Evolutionary conservation across 2,329 filamentous ascomycete genomes (phyloP).

Genomic region (Alternaria sp.): DNA sequence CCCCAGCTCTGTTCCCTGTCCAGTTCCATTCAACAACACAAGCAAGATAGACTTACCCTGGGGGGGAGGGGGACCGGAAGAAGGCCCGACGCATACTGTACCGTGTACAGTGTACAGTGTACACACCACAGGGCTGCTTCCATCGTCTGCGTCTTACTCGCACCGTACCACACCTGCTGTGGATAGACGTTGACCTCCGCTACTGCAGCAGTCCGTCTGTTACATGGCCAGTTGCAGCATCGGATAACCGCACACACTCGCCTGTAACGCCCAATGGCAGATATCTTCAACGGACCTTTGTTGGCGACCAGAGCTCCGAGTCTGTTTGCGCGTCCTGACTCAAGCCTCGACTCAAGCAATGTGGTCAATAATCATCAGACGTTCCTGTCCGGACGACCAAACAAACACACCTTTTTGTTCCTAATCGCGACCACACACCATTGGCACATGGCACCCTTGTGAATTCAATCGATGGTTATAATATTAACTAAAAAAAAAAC

Average conservation of each 20-base stretch:
- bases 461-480: slow-evolving; percentile 17
- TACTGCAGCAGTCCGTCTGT: slow-evolving; percentile 15
- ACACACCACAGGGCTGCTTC: slow-evolving; percentile 36
- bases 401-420: slow-evolving; percentile 31
- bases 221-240: slow-evolving; percentile 18
- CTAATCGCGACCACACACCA: slow-evolving; percentile 27
- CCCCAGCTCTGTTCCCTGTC: slow-evolving; percentile 23
- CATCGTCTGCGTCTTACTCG: slow-evolving; percentile 13
- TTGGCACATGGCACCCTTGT: slow-evolving; percentile 52
- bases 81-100: slow-evolving; percentile 27
- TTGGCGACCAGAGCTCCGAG: slow-evolving; percentile 4
- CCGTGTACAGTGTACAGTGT: too few relatives aligned
- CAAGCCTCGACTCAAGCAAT: slow-evolving; percentile 19
- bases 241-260: slow-evolving; percentile 1
- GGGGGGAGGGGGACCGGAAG: slow-evolving; percentile 24
- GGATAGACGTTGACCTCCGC: slow-evolving; percentile 7
- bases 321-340: slow-evolving; percentile 17
- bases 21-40: slow-evolving; percentile 35
- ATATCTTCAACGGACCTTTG: slow-evolving; percentile 1
- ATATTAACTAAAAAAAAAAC: background rate
- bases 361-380: background rate
- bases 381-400: slow-evolving; percentile 23
- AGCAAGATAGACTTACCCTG: slow-evolving; percentile 9
- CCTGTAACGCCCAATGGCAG: slow-evolving; percentile 8
- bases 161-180: slow-evolving; percentile 27